Evolutionary conservation across 495 filamentous ascomycete species (phyloP), one percentile per base, ranked within the genome.

Genomic region (Echria macrotheca): DNA sequence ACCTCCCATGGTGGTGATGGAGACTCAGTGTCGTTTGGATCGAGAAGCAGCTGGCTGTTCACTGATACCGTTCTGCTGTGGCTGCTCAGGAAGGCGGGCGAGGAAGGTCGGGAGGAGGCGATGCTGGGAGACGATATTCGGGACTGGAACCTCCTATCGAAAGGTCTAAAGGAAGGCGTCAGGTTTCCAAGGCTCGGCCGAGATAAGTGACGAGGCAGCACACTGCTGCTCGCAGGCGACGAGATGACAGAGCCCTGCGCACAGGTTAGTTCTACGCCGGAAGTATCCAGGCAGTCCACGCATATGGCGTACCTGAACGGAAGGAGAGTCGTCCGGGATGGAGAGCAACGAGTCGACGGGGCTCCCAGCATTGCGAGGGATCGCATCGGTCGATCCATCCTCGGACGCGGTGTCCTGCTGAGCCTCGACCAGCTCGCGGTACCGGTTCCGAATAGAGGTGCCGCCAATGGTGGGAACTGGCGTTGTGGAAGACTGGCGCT

Each of bases 131-230:
- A 80, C 15, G 83, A 78, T 50, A 91, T 74, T 35, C 90, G 85
- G 21, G 94, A 89, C 59, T 93, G 87, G 67, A 97, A 97, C 18
- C 94, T 81, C 55, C 90, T 79, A 57, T 97, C 93, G 61, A 98
- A 98, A 8, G 93, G 93, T 59, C 89, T 78, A 53, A 95, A 83
- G 10, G 89, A 89, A 7, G 87, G 87, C 15, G 85, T 89, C 12
- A 84, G 86, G 39, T 73, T 77, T 49, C 59, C 60, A 1, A 78
- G 44, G 6, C 74, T 73, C 11, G 67, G 70, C 19, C 77, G 67
- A 23, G 69, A 70, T 41, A 72, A 65, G 24, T 69, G 47, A 26
- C 70, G 73, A 1, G 71, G 73, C 2, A 75, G 56, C 14, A 76
- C 54, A 44, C 73, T 87, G 60, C 87, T 88, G 35, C 87, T 89